A percentile compares a stretch with the other conserved stretches of the same genome.
Conservation (phyloP, 805 yeast species). For the Lipomyces chichibuensis region DNA sequence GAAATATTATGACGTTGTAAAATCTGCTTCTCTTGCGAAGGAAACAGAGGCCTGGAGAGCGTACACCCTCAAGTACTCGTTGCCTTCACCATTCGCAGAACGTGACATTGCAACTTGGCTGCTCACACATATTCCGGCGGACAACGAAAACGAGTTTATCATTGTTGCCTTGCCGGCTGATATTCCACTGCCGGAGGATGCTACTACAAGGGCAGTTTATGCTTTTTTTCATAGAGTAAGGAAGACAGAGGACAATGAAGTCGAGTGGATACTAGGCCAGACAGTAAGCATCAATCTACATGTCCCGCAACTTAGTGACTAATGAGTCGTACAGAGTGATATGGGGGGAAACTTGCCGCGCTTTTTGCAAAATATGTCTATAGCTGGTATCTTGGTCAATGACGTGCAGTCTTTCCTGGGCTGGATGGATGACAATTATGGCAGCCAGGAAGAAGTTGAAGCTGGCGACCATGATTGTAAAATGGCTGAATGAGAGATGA, state of each 20-base stretch:
- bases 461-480: neutral
- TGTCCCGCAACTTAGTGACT: neutral
- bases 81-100: slow-evolving; percentile 32
- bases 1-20: slow-evolving; percentile 28
- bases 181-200: slow-evolving; percentile 25
- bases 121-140: slow-evolving; percentile 13
- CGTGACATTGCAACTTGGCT: slow-evolving; percentile 31
- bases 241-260: slow-evolving; percentile 13
- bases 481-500: neutral
- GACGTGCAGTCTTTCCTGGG: slow-evolving; percentile 22
- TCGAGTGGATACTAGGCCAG: slow-evolving; percentile 24
- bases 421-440: slow-evolving; percentile 30
- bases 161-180: slow-evolving; percentile 32
- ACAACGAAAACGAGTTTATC: slow-evolving; percentile 14
- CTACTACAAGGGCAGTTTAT: slow-evolving; percentile 28
- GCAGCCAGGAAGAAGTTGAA: slow-evolving; percentile 5
- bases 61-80: slow-evolving; percentile 20
- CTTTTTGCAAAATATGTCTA: slow-evolving; percentile 28
- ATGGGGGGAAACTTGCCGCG: slow-evolving; percentile 32
- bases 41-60: slow-evolving; percentile 20
- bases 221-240: slow-evolving; percentile 25
- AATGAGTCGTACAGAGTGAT: slow-evolving; percentile 26
- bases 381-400: slow-evolving; percentile 23
- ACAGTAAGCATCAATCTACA: slow-evolving; percentile 16
- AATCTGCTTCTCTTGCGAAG: slow-evolving; percentile 2